Percentiles rank a stretch among this genome's conserved stretches.
phyloP scores from a whole-genome alignment of 1,284 basidiomycete genomes.

The Trichosporon faecale region DNA sequence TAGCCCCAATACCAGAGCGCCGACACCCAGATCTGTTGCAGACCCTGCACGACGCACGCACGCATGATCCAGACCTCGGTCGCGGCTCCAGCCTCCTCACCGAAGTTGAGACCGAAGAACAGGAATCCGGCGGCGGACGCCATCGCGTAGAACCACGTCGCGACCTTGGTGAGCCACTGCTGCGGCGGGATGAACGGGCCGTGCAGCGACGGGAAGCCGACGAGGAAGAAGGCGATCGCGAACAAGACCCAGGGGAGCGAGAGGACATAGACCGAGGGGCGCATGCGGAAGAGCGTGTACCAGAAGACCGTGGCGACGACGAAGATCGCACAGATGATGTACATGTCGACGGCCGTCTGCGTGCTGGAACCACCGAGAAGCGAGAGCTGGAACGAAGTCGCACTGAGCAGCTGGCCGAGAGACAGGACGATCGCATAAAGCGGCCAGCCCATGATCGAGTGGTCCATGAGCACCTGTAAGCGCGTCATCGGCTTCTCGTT shows the following conservation, averaged over 20 bases:
- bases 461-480: conserved; percentile 73
- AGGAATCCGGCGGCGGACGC: conserved; percentile 84
- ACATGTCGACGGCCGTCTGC: conserved; percentile 75
- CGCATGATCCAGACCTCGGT: conserved; percentile 87
- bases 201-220: conserved; percentile 75
- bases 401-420: conserved; percentile 64
- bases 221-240: conserved; percentile 80
- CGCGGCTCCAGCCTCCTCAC: conserved; percentile 89
- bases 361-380: conserved; percentile 79
- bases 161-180: conserved; percentile 65
- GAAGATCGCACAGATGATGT: conserved; percentile 81
- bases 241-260: conserved; percentile 85
- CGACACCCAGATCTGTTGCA: conserved; percentile 86
- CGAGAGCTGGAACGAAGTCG: conserved; percentile 90
- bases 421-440: conserved; percentile 84
- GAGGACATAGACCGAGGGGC: conserved; percentile 80
- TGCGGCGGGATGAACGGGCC: conserved; percentile 63
- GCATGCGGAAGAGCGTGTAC: conserved; percentile 85
- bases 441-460: conserved; percentile 77
- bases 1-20: conserved; percentile 93
- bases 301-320: conserved; percentile 77
- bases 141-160: conserved; percentile 81
- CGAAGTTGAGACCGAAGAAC: conserved; percentile 92
- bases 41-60: conserved; percentile 85
- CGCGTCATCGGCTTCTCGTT: conserved; percentile 65